phyloP scores from a whole-genome alignment of 1,284 basidiomycete genomes.

The Stygiomarasmius scandens region DNA sequence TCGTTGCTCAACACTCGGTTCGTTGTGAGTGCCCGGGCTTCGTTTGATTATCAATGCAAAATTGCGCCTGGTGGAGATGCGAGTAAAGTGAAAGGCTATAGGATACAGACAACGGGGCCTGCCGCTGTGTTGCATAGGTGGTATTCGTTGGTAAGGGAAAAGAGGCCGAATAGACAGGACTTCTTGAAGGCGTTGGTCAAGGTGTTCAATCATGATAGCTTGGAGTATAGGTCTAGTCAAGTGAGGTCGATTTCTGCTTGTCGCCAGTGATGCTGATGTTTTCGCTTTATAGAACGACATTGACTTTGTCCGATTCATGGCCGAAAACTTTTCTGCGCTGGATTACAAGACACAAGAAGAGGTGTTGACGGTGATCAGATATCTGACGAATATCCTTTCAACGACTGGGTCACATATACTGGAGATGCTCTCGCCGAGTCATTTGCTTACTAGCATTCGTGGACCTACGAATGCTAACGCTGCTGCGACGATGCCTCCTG shows the following conservation, averaged over 20 bases:
- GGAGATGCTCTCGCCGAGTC: constrained; percentile 66
- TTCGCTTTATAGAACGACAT: constrained; percentile 63
- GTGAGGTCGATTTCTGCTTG: constrained; percentile 33
- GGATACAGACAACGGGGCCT: constrained; percentile 53
- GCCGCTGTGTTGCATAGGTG: constrained; percentile 83
- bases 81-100: constrained; percentile 55
- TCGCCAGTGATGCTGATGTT: not conserved
- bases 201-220: constrained; percentile 69
- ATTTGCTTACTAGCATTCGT: constrained; percentile 66
- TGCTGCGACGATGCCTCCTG: not conserved
- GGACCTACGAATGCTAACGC: constrained; percentile 21
- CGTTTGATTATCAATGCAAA: constrained; percentile 83
- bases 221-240: constrained; percentile 46
- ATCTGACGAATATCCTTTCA: constrained; percentile 80
- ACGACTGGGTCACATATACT: constrained; percentile 85
- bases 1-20: constrained; percentile 88
- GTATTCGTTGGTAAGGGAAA: constrained; percentile 91
- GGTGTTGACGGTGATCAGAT: constrained; percentile 81
- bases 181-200: constrained; percentile 85
- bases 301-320: constrained; percentile 86
- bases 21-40: constrained; percentile 74
- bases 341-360: constrained; percentile 97
- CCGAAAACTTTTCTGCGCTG: constrained; percentile 89
- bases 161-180: constrained; percentile 81
- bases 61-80: constrained; percentile 40